phyloP scores from a whole-genome alignment of 805 yeast species.

The Diddensiella transvaalensis region DNA sequence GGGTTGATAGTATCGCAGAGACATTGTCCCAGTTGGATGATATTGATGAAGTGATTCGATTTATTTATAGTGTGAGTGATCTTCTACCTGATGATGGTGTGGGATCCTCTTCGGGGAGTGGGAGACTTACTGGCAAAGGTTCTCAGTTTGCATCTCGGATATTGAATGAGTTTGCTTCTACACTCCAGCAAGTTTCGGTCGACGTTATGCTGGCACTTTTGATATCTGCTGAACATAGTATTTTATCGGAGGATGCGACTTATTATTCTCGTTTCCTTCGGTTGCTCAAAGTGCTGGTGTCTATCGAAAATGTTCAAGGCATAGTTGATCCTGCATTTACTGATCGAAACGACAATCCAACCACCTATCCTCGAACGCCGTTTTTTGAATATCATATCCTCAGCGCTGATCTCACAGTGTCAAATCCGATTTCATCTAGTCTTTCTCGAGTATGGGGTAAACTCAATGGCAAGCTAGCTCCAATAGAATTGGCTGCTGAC shows the following conservation, averaged over 20 bases:
- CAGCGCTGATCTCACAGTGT: neutral
- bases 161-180: constrained; percentile 4
- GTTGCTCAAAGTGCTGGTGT: constrained; percentile 4
- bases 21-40: constrained; percentile 13
- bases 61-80: neutral
- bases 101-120: neutral
- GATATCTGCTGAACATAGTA: constrained; percentile 3
- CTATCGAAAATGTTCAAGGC: neutral
- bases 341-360: neutral
- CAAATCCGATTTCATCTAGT: neutral
- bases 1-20: constrained; percentile 15
- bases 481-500: neutral
- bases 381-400: neutral
- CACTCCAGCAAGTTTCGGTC: constrained; percentile 4
- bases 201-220: constrained; percentile 11
- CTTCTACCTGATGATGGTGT: neutral
- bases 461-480: neutral
- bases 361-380: neutral
- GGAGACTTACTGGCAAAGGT: constrained; percentile 7
- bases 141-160: constrained; percentile 5
- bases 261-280: constrained; percentile 8
- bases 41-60: constrained; percentile 7
- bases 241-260: constrained; percentile 6
- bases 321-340: neutral
- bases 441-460: neutral